phyloP scores from a whole-genome alignment of 768 basidiomycete species.

The Agrocybe chaxingu region DNA sequence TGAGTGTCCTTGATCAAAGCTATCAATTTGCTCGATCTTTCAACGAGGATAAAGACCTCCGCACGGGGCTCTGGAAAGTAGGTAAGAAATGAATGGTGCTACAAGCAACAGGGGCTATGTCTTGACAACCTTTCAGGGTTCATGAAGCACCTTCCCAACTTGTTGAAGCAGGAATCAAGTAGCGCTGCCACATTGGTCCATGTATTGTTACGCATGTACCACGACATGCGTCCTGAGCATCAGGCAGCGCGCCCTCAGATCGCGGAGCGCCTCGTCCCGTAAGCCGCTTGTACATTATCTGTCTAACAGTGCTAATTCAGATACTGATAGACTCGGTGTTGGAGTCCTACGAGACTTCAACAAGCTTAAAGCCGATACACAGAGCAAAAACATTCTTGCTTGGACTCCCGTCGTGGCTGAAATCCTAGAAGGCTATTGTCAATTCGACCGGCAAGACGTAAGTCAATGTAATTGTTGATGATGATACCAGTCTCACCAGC shows the following conservation, averaged over 20 bases:
- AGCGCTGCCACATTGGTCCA: slow-evolving; percentile 94
- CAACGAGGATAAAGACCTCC: slow-evolving; percentile 96
- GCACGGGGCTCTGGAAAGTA: slow-evolving; percentile 99
- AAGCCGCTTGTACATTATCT: slow-evolving; percentile 22
- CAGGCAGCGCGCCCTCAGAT: slow-evolving; percentile 82
- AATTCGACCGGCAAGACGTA: slow-evolving; percentile 89
- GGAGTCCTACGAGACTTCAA: slow-evolving; percentile 91
- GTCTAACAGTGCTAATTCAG: slow-evolving; percentile 9
- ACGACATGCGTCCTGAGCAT: slow-evolving; percentile 84
- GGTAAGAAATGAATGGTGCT: slow-evolving; percentile 52
- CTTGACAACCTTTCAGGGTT: slow-evolving; percentile 58
- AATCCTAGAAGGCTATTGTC: slow-evolving; percentile 85
- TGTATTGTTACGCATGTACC: slow-evolving; percentile 90
- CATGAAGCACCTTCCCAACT: slow-evolving; percentile 98
- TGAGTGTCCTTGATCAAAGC: slow-evolving; percentile 94
- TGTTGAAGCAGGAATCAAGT: slow-evolving; percentile 97
- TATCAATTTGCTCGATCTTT: slow-evolving; percentile 97
- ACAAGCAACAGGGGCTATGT: not conserved
- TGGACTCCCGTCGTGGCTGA: slow-evolving; percentile 99
- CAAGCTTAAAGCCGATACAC: slow-evolving; percentile 83
- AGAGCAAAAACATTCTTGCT: slow-evolving; percentile 91
- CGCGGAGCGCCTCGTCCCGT: slow-evolving; percentile 69
- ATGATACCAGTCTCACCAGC: slow-evolving; percentile 1
- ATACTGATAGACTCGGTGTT: slow-evolving; percentile 63
- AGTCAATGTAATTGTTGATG: slow-evolving; percentile 28